These are phyloP conservation scores for Exobasidium cylindrosporum DNA, from an alignment of 1,284 basidiomycete species.

Conservation along the genomic window DNA sequence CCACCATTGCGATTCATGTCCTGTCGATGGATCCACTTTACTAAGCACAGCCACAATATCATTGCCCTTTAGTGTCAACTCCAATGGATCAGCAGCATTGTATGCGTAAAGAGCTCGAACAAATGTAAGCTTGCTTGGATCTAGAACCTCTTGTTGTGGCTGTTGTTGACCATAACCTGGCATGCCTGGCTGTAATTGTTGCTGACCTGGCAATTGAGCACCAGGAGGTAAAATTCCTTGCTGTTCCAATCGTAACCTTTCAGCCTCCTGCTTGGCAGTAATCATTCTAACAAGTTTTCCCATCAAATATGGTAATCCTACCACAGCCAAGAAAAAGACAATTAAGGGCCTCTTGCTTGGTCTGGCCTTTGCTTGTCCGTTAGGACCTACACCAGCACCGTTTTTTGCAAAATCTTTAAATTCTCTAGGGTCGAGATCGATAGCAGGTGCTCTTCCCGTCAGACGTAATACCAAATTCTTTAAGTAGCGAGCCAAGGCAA, in stretches of 20 bases:
- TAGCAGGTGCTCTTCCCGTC: constrained; percentile 37
- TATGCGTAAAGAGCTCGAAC: constrained; percentile 83
- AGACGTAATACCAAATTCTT: constrained; percentile 56
- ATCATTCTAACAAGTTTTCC: constrained; percentile 80
- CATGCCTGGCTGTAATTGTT: constrained; percentile 15
- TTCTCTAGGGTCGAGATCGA: constrained; percentile 45
- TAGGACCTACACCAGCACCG: constrained; percentile 21
- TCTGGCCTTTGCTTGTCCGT: constrained; percentile 24
- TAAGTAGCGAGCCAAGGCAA: constrained; percentile 81
- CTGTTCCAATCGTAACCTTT: constrained; percentile 51
- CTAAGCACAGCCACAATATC: constrained; percentile 91
- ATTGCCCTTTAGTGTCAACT: constrained; percentile 79
- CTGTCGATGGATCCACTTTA: constrained; percentile 60
- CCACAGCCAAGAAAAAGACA: constrained; percentile 89
- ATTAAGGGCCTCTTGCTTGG: constrained; percentile 82
- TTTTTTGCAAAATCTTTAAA: constrained; percentile 51
- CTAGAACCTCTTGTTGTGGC: constrained; percentile 44
- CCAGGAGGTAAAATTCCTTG: constrained; percentile 54
- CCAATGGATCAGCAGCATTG: constrained; percentile 62
- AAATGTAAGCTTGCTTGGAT: constrained; percentile 70
- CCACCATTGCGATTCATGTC: constrained; percentile 88
- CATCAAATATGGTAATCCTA: constrained; percentile 94
- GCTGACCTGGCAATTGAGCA: constrained; percentile 16
- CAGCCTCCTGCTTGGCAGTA: constrained; percentile 63
- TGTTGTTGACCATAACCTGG: constrained; percentile 46